These are phyloP conservation scores for Ascochyta clinopodiicola DNA, from an alignment of 2,329 filamentous ascomycete genomes.

Conservation along the genomic window DNA sequence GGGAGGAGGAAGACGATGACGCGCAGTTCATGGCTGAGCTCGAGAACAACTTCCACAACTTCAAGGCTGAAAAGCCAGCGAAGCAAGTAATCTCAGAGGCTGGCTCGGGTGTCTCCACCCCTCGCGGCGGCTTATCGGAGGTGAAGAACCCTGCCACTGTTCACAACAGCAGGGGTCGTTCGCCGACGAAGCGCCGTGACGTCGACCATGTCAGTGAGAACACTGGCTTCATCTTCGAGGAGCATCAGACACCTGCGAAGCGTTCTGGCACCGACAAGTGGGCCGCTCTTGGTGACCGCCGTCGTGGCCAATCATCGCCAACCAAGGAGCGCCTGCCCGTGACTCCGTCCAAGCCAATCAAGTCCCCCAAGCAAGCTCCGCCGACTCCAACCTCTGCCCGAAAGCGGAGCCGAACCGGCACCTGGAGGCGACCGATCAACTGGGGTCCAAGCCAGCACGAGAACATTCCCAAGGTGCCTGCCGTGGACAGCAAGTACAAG, in stretches of 20 bases:
- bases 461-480: conserved; percentile 38
- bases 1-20: conserved; percentile 94
- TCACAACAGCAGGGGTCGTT: conserved; percentile 56
- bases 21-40: conserved; percentile 61
- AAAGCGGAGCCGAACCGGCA: conserved; percentile 50
- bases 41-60: conserved; percentile 63
- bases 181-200: conserved; percentile 47
- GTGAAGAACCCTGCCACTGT: conserved; percentile 60
- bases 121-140: conserved; percentile 61
- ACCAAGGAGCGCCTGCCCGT: conserved; percentile 32
- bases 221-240: conserved; percentile 77
- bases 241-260: conserved; percentile 61
- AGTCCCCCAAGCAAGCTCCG: conserved; percentile 41
- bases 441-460: conserved; percentile 47
- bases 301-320: conserved; percentile 64
- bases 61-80: conserved; percentile 41
- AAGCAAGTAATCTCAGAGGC: conserved; percentile 48
- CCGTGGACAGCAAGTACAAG: conserved; percentile 52
- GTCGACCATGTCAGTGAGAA: conserved; percentile 70
- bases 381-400: conserved; percentile 43
- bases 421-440: conserved; percentile 47
- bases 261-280: conserved; percentile 78
- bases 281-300: conserved; percentile 83
- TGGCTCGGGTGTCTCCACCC: conserved; percentile 56
- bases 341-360: conserved; percentile 52